A percentile compares a stretch with the other conserved stretches of the same genome.
Evolutionary conservation across 495 filamentous ascomycete genomes (phyloP).

Genomic region (Talaromyces adpressus): DNA sequence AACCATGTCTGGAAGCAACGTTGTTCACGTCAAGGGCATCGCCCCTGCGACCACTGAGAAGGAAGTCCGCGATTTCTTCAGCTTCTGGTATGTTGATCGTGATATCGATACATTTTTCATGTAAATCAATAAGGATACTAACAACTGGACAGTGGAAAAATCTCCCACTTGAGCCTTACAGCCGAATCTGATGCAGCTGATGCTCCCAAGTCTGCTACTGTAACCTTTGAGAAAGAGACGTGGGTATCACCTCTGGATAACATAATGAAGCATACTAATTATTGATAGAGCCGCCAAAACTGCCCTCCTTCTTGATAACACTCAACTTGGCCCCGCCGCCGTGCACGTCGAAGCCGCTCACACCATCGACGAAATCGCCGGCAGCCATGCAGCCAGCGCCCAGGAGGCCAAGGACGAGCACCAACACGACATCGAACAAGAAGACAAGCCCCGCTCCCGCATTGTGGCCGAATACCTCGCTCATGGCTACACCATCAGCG

Average conservation of each 20-base stretch:
- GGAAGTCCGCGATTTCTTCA: slow-evolving; percentile 95
- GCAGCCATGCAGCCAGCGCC: slow-evolving; percentile 34
- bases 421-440: slow-evolving; percentile 68
- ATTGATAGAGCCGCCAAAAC: slow-evolving; percentile 74
- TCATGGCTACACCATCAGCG: slow-evolving; percentile 83
- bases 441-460: slow-evolving; percentile 89
- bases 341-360: slow-evolving; percentile 69
- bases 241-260: slow-evolving; percentile 29
- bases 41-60: slow-evolving; percentile 70
- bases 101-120: not conserved
- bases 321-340: slow-evolving; percentile 73
- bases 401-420: slow-evolving; percentile 45
- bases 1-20: slow-evolving; percentile 41
- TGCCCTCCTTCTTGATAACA: slow-evolving; percentile 92
- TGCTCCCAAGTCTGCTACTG: slow-evolving; percentile 68
- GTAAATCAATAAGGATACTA: no score
- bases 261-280: not conserved
- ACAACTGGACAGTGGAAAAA: slow-evolving; percentile 65
- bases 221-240: slow-evolving; percentile 94
- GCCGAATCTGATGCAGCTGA: slow-evolving; percentile 50
- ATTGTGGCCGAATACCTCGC: slow-evolving; percentile 95
- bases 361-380: slow-evolving; percentile 58
- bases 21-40: slow-evolving; percentile 71
- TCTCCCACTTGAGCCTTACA: slow-evolving; percentile 70
- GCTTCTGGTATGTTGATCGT: slow-evolving; percentile 71